Conservation (phyloP, 2,329 filamentous ascomycete species). For the Hypoxylon sp. region DNA sequence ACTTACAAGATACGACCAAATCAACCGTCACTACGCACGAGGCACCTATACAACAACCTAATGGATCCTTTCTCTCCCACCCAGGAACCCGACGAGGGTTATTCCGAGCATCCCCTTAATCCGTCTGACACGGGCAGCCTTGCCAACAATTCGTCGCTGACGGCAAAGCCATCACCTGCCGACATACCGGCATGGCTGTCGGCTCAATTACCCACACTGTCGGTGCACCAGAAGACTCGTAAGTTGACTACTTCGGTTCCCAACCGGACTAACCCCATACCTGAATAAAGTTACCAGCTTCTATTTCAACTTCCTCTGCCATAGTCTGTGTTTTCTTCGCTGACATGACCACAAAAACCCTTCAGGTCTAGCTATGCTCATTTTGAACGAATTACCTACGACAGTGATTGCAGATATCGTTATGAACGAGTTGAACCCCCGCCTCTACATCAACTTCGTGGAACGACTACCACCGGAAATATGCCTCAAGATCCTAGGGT, state of each 20-base stretch:
- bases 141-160: conserved; percentile 51
- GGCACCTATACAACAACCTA: conserved; percentile 26
- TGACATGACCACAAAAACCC: conserved; percentile 9
- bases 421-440: conserved; percentile 77
- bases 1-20: conserved; percentile 14
- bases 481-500: conserved; percentile 88
- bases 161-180: conserved; percentile 56
- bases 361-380: conserved; percentile 82
- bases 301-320: conserved; percentile 5
- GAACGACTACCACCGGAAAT: conserved; percentile 89
- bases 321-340: conserved; percentile 39
- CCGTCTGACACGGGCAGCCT: conserved; percentile 54
- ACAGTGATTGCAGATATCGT: conserved; percentile 85
- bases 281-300: background rate
- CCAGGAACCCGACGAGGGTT: conserved; percentile 83
- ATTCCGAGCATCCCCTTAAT: conserved; percentile 80
- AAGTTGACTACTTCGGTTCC: conserved; percentile 46
- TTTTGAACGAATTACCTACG: conserved; percentile 83
- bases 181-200: conserved; percentile 66
- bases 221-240: conserved; percentile 65
- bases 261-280: conserved; percentile 14
- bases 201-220: conserved; percentile 63
- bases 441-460: conserved; percentile 94
- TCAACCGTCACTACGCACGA: conserved; percentile 26
- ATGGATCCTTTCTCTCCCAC: conserved; percentile 65